Conservation (phyloP, 495 filamentous ascomycete species). For the Penicillium roqueforti region DNA sequence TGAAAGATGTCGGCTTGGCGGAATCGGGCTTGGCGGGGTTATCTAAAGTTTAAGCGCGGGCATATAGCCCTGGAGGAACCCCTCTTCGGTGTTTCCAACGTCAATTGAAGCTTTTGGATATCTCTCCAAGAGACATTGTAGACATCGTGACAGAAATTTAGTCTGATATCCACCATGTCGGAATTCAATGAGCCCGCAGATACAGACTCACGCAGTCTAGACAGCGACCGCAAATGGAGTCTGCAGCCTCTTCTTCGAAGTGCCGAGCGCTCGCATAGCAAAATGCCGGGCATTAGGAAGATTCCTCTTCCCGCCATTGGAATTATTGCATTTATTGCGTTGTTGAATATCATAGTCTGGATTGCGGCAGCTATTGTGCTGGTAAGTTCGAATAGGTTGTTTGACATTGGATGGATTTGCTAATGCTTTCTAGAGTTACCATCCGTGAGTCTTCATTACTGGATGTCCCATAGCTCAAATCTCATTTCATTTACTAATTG, state of each 20-base stretch:
- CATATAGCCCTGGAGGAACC: neutral
- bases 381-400: constrained; percentile 28
- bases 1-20: neutral
- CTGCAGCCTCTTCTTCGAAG: constrained; percentile 30
- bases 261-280: constrained; percentile 42
- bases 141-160: neutral
- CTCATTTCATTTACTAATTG: neutral
- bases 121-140: neutral
- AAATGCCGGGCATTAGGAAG: constrained; percentile 47
- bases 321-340: constrained; percentile 61
- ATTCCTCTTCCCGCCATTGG: constrained; percentile 62
- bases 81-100: neutral
- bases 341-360: constrained; percentile 71
- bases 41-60: neutral
- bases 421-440: constrained; percentile 28
- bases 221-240: constrained; percentile 32
- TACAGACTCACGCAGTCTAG: constrained; percentile 8
- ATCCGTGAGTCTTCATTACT: constrained; percentile 28
- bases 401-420: neutral
- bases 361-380: constrained; percentile 65
- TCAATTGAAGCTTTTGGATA: neutral
- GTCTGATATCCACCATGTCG: neutral
- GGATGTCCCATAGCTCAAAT: neutral
- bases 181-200: neutral
- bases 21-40: neutral